Evolutionary conservation across 1,139 yeast species (phyloP).

Genomic region (Protomyces gravidus): DNA sequence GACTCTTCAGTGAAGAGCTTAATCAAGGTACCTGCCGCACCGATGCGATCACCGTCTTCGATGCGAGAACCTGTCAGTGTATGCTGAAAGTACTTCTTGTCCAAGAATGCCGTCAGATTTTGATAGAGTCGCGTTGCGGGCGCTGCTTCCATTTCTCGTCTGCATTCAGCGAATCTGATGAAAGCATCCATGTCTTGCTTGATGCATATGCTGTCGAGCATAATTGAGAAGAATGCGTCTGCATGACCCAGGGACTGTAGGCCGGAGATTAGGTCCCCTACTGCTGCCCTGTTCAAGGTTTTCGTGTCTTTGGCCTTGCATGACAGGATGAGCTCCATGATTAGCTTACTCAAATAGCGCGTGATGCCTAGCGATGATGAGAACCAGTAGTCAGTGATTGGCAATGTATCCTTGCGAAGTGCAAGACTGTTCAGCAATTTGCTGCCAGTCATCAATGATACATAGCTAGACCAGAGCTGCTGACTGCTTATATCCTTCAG

Average conservation of each 20-base stretch:
- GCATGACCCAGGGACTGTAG: background rate
- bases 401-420: background rate
- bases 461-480: conserved; percentile 2
- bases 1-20: background rate
- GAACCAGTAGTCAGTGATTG: background rate
- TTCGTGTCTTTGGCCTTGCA: background rate
- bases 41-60: conserved; percentile 5
- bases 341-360: background rate
- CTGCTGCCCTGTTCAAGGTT: background rate
- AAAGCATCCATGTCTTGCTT: background rate
- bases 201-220: too few relatives aligned
- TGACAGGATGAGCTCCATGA: background rate
- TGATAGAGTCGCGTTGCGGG: background rate
- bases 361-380: conserved; percentile 2
- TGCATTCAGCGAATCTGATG: background rate
- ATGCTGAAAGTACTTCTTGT: background rate
- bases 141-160: background rate
- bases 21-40: conserved; percentile 4
- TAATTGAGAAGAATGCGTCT: background rate
- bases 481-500: background rate
- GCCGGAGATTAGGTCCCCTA: background rate
- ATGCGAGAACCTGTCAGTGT: background rate
- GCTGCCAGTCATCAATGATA: conserved; percentile 3
- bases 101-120: background rate
- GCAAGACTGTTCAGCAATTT: conserved; percentile 1